Base-by-base conservation (phyloP, 495 filamentous ascomycete genomes). In the Emericellopsis terricola region DNA sequence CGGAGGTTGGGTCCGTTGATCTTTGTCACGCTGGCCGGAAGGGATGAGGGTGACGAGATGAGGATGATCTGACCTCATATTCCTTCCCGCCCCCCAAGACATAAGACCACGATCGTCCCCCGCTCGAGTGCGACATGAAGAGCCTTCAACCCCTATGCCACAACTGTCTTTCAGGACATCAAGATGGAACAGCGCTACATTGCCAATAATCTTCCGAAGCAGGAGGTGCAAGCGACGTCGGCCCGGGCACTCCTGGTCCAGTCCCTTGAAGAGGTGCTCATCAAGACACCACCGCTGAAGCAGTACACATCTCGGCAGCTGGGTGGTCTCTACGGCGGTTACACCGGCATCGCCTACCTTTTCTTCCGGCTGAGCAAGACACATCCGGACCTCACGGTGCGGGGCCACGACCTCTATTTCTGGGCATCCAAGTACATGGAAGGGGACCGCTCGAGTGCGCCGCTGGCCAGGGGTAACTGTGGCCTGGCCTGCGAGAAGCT, bases 401-500 rank as follows among this genome's bases (percentile, higher is more conserved):
- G 47, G 31, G 56, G 57, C 19, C 52, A 57, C 14, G 42, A 53
- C 3, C 50, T 65, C 18, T 37, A 47, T 15, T 47, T 59, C 33
- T 73, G 65, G 64, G 65, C 56, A 16, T 50, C 59, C 36, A 44
- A 47, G 19, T 62, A 69, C 39, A 54, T 71, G 26, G 47, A 54
- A 3, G 53, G 59, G 0, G 60, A 52, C 18, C 41, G 60, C 9
- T 51, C 60, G 15, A 53, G 61, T 38, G 36, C 41, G 33, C 3
- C 29, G 31, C 20, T 53, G 3, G 45, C 47, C 0, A 45, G 41
- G 0, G 41, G 43, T 13, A 47, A 50, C 8, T 76, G 71, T 48
- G 73, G 74, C 4, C 47, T 75, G 21, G 52, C 41, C 33, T 59
- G 69, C 39, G 73, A 78, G 44, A 59, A 60, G 17, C 55, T 77